phyloP scores from a whole-genome alignment of 495 filamentous ascomycete genomes.

The Penicillium dipodomyicola region DNA sequence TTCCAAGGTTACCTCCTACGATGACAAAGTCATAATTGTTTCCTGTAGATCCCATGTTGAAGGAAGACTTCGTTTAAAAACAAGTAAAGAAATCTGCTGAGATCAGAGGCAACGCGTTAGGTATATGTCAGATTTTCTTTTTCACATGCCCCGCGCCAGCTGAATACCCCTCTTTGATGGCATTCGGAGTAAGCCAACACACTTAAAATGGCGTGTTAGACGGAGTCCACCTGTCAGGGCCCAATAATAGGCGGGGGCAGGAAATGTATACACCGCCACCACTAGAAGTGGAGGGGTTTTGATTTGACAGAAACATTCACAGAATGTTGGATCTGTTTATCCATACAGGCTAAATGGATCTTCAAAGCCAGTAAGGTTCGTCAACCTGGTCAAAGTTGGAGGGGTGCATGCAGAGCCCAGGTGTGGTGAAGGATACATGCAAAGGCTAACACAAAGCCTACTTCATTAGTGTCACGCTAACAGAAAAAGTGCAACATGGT shows the following conservation, averaged over 20 bases:
- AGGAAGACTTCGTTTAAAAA: not conserved
- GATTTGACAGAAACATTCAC: not conserved
- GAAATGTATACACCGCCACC: not conserved
- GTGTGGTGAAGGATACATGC: not conserved
- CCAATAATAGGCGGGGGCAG: not conserved
- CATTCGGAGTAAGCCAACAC: not conserved
- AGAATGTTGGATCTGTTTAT: not conserved
- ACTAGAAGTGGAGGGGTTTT: not conserved
- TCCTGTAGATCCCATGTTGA: slow-evolving; percentile 14
- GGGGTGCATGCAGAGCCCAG: too few relatives aligned
- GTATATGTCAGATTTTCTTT: not conserved
- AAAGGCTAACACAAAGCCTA: not conserved
- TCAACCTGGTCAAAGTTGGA: not conserved
- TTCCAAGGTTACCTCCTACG: slow-evolving; percentile 46
- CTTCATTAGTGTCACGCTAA: not conserved
- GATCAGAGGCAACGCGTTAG: not conserved
- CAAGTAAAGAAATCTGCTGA: not conserved
- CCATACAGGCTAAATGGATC: not conserved
- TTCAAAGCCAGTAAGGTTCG: not conserved
- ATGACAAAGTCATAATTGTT: slow-evolving; percentile 52
- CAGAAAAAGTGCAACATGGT: too few relatives aligned
- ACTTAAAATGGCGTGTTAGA: too few relatives aligned
- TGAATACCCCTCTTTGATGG: too few relatives aligned
- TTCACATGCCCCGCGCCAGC: too few relatives aligned
- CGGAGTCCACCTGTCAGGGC: too few relatives aligned